phyloP scores from a whole-genome alignment of 306 rosid species.

The Senna tora region DNA sequence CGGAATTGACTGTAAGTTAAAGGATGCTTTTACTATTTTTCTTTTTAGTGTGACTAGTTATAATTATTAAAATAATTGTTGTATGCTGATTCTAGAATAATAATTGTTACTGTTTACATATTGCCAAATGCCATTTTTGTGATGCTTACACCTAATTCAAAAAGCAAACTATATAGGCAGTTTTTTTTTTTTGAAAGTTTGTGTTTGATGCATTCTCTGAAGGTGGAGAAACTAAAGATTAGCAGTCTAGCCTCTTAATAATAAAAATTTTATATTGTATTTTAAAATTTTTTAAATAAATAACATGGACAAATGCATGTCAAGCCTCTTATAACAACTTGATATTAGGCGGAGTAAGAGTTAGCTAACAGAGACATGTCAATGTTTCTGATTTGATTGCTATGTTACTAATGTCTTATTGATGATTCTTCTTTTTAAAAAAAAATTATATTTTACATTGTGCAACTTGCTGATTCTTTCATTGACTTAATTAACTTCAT shows the following conservation, averaged over 20 bases:
- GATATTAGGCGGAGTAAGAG: too few relatives aligned
- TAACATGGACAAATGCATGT: too few relatives aligned
- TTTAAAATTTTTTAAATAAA: too few relatives aligned
- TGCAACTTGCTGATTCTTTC: constrained; percentile 24
- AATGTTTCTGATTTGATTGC: too few relatives aligned
- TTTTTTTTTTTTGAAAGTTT: constrained; percentile 31
- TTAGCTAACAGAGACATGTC: too few relatives aligned
- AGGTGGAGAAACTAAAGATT: not conserved
- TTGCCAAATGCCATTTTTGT: constrained; percentile 12
- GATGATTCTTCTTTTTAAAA: not conserved
- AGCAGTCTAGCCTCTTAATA: too few relatives aligned
- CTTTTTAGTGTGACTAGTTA: constrained; percentile 7
- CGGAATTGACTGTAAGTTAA: constrained; percentile 85
- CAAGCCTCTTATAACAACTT: too few relatives aligned
- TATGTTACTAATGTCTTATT: not conserved
- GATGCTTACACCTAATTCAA: constrained; percentile 11
- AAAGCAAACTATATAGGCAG: not conserved
- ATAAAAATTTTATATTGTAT: too few relatives aligned
- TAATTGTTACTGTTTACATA: constrained; percentile 12
- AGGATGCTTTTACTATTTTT: constrained; percentile 31
- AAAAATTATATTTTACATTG: constrained; percentile 14
- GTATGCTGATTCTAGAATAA: constrained; percentile 31
- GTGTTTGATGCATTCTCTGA: constrained; percentile 1
- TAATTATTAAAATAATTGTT: constrained; percentile 27
- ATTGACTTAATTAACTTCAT: constrained; percentile 30